Percentiles rank a stretch among this genome's conserved stretches.
phyloP scores from a whole-genome alignment of 495 filamentous ascomycete genomes.

The Podospora sp. region DNA sequence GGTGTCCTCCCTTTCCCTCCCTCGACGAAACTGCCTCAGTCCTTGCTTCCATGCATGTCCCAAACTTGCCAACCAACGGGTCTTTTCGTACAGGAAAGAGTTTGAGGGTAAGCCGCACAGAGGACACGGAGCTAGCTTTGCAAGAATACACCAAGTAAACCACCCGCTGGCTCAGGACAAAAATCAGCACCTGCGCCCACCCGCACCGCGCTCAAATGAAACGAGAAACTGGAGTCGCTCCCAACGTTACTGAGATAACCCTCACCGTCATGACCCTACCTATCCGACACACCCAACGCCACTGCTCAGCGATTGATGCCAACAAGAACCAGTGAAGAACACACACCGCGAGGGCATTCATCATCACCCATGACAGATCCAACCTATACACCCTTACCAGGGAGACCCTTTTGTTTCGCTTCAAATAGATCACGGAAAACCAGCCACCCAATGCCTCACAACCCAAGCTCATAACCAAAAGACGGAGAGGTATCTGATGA shows the following conservation, averaged over 20 bases:
- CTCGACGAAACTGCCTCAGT: neutral
- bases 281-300: neutral
- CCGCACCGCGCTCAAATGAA: neutral
- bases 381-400: neutral
- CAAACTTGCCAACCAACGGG: too few relatives aligned
- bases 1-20: neutral
- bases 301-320: neutral
- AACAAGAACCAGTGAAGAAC: neutral
- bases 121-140: too few relatives aligned
- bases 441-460: neutral
- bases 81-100: neutral
- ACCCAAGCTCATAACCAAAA: slow-evolving; percentile 7
- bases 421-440: neutral
- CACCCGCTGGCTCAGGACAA: too few relatives aligned
- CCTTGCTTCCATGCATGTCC: neutral
- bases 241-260: neutral
- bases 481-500: slow-evolving; percentile 6
- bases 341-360: neutral
- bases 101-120: neutral
- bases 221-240: neutral
- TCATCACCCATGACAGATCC: neutral
- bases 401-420: neutral
- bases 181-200: too few relatives aligned
- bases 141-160: too few relatives aligned
- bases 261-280: neutral